Evolutionary conservation across 2,329 filamentous ascomycete genomes (phyloP).

Genomic region (Aspergillus candidus): DNA sequence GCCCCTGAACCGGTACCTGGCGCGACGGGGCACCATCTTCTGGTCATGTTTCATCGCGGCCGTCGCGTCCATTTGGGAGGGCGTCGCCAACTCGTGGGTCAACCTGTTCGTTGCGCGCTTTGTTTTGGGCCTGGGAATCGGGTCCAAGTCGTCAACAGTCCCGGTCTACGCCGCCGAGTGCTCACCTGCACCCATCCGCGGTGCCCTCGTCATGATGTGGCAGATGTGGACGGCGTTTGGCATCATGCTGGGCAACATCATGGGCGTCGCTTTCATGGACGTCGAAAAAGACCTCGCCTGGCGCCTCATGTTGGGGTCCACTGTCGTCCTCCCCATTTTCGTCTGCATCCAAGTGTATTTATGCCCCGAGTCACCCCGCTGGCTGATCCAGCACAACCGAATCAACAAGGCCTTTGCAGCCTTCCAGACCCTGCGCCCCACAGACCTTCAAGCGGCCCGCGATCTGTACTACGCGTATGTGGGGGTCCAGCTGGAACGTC

Average conservation of each 20-base stretch:
- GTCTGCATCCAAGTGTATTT: conserved; percentile 58
- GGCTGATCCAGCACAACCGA: conserved; percentile 46
- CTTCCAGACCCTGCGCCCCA: conserved; percentile 44
- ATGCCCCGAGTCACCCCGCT: conserved; percentile 53
- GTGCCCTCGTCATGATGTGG: conserved; percentile 49
- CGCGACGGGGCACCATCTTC: conserved; percentile 43
- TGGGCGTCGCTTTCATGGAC: conserved; percentile 44
- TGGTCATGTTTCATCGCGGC: conserved; percentile 38
- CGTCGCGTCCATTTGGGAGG: conserved; percentile 39
- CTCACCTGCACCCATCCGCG: conserved; percentile 45
- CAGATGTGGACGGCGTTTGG: conserved; percentile 46
- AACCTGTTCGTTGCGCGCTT: conserved; percentile 40
- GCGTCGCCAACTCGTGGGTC: conserved; percentile 38
- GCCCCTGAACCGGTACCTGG: conserved; percentile 41
- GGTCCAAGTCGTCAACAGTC: conserved; percentile 40
- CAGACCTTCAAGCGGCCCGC: conserved; percentile 49
- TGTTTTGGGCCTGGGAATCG: conserved; percentile 39
- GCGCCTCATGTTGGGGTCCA: conserved; percentile 64
- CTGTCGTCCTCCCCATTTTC: conserved; percentile 53
- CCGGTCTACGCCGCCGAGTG: conserved; percentile 46
- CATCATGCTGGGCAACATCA: conserved; percentile 45
- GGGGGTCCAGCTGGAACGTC: conserved; percentile 56
- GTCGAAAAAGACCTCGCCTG: conserved; percentile 50
- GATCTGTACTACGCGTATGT: conserved; percentile 53
- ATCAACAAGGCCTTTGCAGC: conserved; percentile 44